A percentile compares a stretch with the other conserved stretches of the same genome.
Conservation (phyloP, 768 basidiomycete species). For the Kwoniella pini region DNA sequence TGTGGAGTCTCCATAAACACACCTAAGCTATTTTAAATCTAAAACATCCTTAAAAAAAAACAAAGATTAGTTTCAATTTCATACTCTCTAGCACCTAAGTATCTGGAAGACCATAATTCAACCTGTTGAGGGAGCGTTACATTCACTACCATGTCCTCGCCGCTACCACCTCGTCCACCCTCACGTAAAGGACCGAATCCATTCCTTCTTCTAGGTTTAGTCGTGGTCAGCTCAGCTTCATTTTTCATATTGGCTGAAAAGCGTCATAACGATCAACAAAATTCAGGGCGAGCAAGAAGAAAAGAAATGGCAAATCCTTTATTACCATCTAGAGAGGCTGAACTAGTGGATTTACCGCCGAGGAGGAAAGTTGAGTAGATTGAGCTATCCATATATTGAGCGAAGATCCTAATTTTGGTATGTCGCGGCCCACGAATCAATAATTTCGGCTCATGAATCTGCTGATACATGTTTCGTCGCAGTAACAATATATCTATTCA, state of each 20-base stretch:
- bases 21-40: not conserved
- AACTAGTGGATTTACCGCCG: constrained; percentile 28
- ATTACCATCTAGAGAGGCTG: constrained; percentile 27
- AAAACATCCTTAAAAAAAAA: no score
- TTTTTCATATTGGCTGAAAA: constrained; percentile 38
- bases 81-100: no score
- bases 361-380: constrained; percentile 29
- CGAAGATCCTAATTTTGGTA: no score
- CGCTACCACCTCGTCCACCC: constrained; percentile 19
- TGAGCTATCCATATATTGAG: not conserved
- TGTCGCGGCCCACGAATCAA: no score
- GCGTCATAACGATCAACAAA: constrained; percentile 26
- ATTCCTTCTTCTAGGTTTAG: constrained; percentile 39
- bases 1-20: not conserved
- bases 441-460: no score
- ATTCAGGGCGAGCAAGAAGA: constrained; percentile 14
- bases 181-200: constrained; percentile 43
- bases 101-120: no score
- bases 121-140: not conserved
- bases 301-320: constrained; percentile 34
- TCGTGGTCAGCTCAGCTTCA: constrained; percentile 29
- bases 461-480: no score
- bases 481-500: no score
- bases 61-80: no score
- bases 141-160: not conserved